Evolutionary conservation across 306 rosid genomes (phyloP), one percentile per base, ranked within the genome.

Genomic region (Medicago truncatula): DNA sequence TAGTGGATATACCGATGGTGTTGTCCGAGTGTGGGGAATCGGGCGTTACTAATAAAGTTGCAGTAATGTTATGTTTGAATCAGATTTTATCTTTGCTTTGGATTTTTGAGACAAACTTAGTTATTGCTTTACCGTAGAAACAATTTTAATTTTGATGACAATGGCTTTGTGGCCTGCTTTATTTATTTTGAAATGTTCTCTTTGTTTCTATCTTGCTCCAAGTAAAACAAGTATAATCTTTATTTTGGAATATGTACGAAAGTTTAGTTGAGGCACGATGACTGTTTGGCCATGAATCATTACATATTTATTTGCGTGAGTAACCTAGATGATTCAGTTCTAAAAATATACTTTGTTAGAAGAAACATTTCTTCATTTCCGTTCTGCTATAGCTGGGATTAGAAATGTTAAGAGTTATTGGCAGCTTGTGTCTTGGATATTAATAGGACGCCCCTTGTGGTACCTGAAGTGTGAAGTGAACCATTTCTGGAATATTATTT

Each of bases 1-100:
- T 52, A 92, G 99, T 53, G 99, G 99, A 4, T 96, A 96, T 46
- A 92, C 99, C 0, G 99, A 96, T 11, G 99, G 99, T 3, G 93
- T 96, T 7, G 83, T 96, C 75, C 83, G 99, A 84, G 99, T 96
- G 13, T 96, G 99, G 99, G 99, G 87, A 0, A 89, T 92, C 41
- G 99, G 98, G 0, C 99, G 98, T 18, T 86, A 64, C 44, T 84
- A 92, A 86, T 0, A 44, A 80, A 62, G 34, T 31, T 49, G 47
- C 67, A 57, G 77, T 78, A 12, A 25, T 79, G 74, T 68, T 34
- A 4, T 41, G 21, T 66, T 81, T 38, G 3, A 20, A 39, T 79
- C 49, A 47, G 69, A 63, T 77, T 80, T 78, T 8, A 36, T 28
- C 13, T 17, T 67, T 63, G 77, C 67, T 78, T 80, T 79, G 73